Conservation (phyloP, 1,284 basidiomycete genomes). For the Melanopsichium pennsylvanicum region DNA sequence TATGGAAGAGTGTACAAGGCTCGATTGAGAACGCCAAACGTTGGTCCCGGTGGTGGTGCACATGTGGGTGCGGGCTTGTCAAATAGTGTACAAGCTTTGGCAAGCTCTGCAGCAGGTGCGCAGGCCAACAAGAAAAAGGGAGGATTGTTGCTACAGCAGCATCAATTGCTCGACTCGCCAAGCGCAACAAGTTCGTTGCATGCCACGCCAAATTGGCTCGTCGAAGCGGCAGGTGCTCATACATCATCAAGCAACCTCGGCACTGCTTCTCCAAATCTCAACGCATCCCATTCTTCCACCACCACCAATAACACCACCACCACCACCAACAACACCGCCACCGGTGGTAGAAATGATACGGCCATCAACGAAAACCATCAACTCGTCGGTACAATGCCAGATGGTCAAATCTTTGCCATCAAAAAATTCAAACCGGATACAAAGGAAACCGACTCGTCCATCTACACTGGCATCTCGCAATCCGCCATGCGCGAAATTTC, state of each 20-base stretch:
- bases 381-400: conserved; percentile 2
- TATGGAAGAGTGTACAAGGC: conserved; percentile 99
- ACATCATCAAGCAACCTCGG: conserved; percentile 5
- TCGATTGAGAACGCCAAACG: conserved; percentile 66
- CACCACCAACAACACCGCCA: conserved; percentile 1
- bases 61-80: not conserved
- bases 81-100: not conserved
- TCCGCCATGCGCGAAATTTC: conserved; percentile 95
- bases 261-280: conserved; percentile 20
- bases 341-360: too few species aligned
- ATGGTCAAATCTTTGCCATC: conserved; percentile 76
- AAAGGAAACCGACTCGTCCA: conserved; percentile 71
- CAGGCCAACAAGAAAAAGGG: conserved; percentile 19
- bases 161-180: conserved; percentile 21
- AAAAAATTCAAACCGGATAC: conserved; percentile 98
- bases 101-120: not conserved
- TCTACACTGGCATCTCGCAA: conserved; percentile 96
- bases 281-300: too few species aligned
- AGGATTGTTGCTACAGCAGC: conserved; percentile 22
- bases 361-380: too few species aligned
- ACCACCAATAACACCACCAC: not conserved
- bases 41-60: not conserved
- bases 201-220: conserved; percentile 19
- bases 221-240: conserved; percentile 4
- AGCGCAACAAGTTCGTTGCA: conserved; percentile 21